Percentiles rank a stretch among this genome's conserved stretches.
These are phyloP conservation scores for Barbatosphaeria neglecta DNA, from an alignment of 495 filamentous ascomycete genomes.

Conservation along the genomic window DNA sequence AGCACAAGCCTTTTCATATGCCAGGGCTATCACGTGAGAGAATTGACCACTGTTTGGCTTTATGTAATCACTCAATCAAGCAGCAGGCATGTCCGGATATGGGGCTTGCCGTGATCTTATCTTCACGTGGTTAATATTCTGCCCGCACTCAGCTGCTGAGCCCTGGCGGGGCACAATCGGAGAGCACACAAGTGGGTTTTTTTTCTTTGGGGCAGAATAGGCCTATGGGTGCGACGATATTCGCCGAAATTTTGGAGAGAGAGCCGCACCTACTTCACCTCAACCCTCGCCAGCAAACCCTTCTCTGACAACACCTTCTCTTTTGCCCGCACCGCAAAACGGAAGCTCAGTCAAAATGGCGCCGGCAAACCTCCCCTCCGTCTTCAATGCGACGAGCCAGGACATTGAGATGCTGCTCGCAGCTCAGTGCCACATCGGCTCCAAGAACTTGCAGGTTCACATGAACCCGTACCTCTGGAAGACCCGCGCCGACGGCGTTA, in stretches of 20 bases:
- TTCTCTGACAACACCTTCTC: slow-evolving; percentile 43
- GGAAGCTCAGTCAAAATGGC: slow-evolving; percentile 68
- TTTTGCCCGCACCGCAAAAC: slow-evolving; percentile 33
- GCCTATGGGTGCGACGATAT: too few species aligned
- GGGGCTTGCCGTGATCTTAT: not conserved
- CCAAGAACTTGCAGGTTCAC: slow-evolving; percentile 96
- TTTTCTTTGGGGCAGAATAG: too few species aligned
- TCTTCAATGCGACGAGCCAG: slow-evolving; percentile 57
- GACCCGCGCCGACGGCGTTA: slow-evolving; percentile 93
- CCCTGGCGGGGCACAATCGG: slow-evolving; percentile 31
- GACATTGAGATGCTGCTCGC: slow-evolving; percentile 99
- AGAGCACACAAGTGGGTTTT: slow-evolving; percentile 13
- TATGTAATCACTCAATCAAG: too few species aligned
- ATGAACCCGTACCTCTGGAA: slow-evolving; percentile 99
- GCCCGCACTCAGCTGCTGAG: not conserved
- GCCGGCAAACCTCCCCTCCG: slow-evolving; percentile 76
- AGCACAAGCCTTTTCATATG: too few species aligned
- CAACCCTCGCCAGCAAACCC: slow-evolving; percentile 22
- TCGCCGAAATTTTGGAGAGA: slow-evolving; percentile 13
- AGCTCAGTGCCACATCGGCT: slow-evolving; percentile 91
- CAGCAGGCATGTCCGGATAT: not conserved
- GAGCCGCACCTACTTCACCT: not conserved
- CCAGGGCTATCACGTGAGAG: too few species aligned
- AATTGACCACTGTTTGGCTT: too few species aligned
- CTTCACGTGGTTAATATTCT: not conserved